phyloP scores from a whole-genome alignment of 2,329 filamentous ascomycete genomes.

The Westerdykella aurantiaca region DNA sequence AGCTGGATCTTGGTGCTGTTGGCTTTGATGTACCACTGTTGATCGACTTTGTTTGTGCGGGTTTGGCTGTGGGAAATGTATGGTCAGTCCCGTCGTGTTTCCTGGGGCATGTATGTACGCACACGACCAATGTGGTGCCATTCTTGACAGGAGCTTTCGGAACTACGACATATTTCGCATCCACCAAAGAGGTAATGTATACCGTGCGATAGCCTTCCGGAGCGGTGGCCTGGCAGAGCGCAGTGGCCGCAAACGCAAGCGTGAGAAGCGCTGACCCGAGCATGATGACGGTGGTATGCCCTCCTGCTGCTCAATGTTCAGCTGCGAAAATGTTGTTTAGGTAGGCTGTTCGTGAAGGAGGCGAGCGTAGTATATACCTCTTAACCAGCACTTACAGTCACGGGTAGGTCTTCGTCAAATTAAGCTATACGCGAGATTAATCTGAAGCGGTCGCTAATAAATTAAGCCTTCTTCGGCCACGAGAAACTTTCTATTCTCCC shows the following conservation, averaged over 20 bases:
- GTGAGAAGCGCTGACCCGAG: conserved; percentile 11
- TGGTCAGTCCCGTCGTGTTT: neutral
- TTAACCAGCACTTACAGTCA: neutral
- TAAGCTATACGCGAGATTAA: neutral
- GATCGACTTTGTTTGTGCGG: conserved; percentile 16
- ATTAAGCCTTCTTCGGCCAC: neutral
- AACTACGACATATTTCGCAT: conserved; percentile 24
- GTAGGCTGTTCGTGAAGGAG: no score
- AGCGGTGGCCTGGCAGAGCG: conserved; percentile 13
- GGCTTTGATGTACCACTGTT: conserved; percentile 25
- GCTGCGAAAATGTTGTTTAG: no score
- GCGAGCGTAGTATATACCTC: no score
- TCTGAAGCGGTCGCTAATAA: neutral
- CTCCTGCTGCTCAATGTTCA: no score
- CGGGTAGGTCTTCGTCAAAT: neutral
- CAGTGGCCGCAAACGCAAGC: conserved; percentile 17
- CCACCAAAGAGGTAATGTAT: conserved; percentile 26
- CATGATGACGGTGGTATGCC: conserved; percentile 10
- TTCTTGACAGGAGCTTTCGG: conserved; percentile 15
- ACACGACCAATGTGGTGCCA: conserved; percentile 24
- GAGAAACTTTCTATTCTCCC: neutral
- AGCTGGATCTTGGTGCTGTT: conserved; percentile 23
- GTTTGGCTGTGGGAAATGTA: conserved; percentile 14
- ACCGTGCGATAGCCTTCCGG: conserved; percentile 25
- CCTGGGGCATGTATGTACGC: conserved; percentile 1